These are phyloP conservation scores for Lepiota subincarnata DNA, from an alignment of 768 basidiomycete species.

Conservation along the genomic window DNA sequence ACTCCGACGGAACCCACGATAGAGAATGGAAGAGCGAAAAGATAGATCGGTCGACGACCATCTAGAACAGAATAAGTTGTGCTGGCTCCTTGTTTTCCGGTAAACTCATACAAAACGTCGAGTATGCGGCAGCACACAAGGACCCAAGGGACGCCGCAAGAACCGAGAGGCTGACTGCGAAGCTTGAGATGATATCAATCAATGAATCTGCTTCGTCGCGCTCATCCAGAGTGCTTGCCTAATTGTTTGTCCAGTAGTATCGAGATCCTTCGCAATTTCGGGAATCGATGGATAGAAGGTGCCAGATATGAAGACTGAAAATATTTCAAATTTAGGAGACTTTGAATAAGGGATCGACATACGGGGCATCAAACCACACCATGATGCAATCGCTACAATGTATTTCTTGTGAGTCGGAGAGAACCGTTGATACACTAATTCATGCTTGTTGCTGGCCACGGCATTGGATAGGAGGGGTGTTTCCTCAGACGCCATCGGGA, in stretches of 20 bases:
- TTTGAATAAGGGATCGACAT: neutral
- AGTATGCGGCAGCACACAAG: slow-evolving; percentile 30
- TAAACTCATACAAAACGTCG: slow-evolving; percentile 30
- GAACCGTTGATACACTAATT: slow-evolving; percentile 9
- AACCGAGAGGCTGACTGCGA: slow-evolving; percentile 33
- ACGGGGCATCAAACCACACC: slow-evolving; percentile 17
- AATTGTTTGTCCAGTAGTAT: slow-evolving; percentile 10
- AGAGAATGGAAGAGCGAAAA: slow-evolving; percentile 56
- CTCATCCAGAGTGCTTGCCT: neutral
- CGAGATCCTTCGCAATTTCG: slow-evolving; percentile 14
- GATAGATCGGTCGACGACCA: slow-evolving; percentile 60
- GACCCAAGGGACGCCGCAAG: slow-evolving; percentile 30
- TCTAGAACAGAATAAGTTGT: slow-evolving; percentile 35
- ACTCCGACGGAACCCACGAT: slow-evolving; percentile 60
- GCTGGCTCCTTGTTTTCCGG: neutral
- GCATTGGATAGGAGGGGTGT: neutral
- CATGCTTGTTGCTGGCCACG: neutral
- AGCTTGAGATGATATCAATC: slow-evolving; percentile 18
- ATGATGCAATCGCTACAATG: slow-evolving; percentile 15
- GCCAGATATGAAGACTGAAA: slow-evolving; percentile 13
- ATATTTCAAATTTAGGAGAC: neutral
- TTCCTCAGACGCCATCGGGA: neutral
- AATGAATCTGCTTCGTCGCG: neutral
- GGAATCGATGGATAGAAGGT: slow-evolving; percentile 16
- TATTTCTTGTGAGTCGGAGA: slow-evolving; percentile 3